Base-by-base conservation (phyloP, 768 basidiomycete species). In the Boletus subcaerulescens region DNA sequence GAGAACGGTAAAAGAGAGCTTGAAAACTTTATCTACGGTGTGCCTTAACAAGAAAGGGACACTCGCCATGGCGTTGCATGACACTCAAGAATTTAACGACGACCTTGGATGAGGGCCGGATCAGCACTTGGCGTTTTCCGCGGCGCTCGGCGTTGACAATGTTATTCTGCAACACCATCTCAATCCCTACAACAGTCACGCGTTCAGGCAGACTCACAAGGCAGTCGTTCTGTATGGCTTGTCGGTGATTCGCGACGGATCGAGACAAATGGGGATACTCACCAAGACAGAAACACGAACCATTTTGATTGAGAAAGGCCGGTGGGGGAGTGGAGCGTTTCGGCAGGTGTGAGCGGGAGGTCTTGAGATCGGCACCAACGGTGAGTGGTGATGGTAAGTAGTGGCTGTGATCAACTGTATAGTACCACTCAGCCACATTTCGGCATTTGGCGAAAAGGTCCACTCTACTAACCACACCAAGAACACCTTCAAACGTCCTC, bases 61-160 rank as follows among this genome's bases (percentile, higher is more conserved):
- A 72, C 90, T 79, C 64, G 91, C 96, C 97, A 78, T 98, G 96
- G 63, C 95, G 90, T 77, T 99, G 97, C 93, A 98, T 98, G 69
- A 98, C 97, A 62, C 86, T 89, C 63, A 99, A 79, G 78, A 98
- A 97, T 76, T 97, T 97, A 64, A 99, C 88, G 60, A 98, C 85
- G 73, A 99, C 97, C 79, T 99, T 99, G 62, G 93, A 96, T 5
- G 91, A 93, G 52, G 97, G 97, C 48, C 96, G 87, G 75, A 99
- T 85, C 66, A 99, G 88, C 59, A 99, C 97, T 79, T 99, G 97
- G 68, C 97, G 93, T 82, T 99, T 99, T 69, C 97, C 97, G 70
- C 94, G 91, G 72, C 93, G 93, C 81, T 98, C 97, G 70, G 97
- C 97, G 65, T 99, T 99, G 86, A 97, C 93, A 64, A 98, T 97